Evolutionary conservation across 129 eudicot genomes (phyloP), one percentile per base, ranked within the genome.

Genomic region (Chrysanthemum seticuspe): DNA sequence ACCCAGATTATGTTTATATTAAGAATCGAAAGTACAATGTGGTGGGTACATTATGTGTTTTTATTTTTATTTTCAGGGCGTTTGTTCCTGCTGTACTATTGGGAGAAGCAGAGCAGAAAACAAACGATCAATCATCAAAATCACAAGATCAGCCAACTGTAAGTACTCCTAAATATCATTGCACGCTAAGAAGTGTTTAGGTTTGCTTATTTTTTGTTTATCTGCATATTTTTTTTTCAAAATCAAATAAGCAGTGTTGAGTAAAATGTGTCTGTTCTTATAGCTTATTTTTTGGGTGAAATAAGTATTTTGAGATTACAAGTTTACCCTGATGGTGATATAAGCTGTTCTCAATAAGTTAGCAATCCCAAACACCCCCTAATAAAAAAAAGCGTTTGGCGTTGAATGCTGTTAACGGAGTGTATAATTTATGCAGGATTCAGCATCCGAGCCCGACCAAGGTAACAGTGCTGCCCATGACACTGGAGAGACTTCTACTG

Each of bases 81-180:
- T 93, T 87, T 87, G 98, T 93, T 71, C 98, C 98, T 58, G 98
- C 98, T 52, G 98, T 93, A 25, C 74, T 93, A 74, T 80, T 93
- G 82, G 98, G 98, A 61, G 98, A 89, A 78, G 79, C 89, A 1
- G 98, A 93, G 72, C 80, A 85, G 45, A 93, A 93, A 85, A 78
- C 13, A 72, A 89, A 59, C 70, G 98, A 93, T 71, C 98, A 87
- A 77, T 77, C 92, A 70, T 56, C 89, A 55, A 93, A 85, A 86
- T 16, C 86, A 71, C 88, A 82, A 64, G 98, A 93, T 29, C 88
- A 70, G 74, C 71, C 83, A 68, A 53, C 76, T 85, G 98, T 89
- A 89, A 83, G 84, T 54, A 50, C 61, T 58, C 15, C 47, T 18
- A 78, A 27, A 50, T 31, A 54, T 56, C 29, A n/a, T 7, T 14